phyloP scores from a whole-genome alignment of 2,329 filamentous ascomycete genomes.

The Hymenoscyphus infarciens region DNA sequence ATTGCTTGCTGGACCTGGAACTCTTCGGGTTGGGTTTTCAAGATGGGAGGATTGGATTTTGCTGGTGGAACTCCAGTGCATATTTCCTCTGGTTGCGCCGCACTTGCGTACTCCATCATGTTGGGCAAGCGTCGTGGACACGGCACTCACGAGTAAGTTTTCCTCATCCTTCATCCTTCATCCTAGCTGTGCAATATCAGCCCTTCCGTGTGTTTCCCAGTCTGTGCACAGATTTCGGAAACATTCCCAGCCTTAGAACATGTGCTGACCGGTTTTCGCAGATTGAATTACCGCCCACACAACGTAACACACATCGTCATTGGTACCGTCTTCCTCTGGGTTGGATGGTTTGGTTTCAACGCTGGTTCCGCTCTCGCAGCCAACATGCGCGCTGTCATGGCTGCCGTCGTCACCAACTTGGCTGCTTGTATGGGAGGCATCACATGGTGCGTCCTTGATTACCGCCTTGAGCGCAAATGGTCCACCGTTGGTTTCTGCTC shows the following conservation, averaged over 20 bases:
- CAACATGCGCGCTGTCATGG: slow-evolving; percentile 83
- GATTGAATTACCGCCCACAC: slow-evolving; percentile 88
- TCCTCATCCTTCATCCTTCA: no score
- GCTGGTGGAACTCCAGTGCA: slow-evolving; percentile 89
- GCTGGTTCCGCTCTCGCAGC: slow-evolving; percentile 77
- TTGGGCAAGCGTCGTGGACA: slow-evolving; percentile 70
- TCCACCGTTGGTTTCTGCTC: slow-evolving; percentile 92
- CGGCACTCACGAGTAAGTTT: slow-evolving; percentile 40
- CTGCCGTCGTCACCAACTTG: slow-evolving; percentile 80
- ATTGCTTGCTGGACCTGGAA: slow-evolving; percentile 98
- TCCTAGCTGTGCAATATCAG: neutral
- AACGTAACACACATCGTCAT: slow-evolving; percentile 92
- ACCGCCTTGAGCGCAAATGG: slow-evolving; percentile 85
- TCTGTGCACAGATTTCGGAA: neutral
- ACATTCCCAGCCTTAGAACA: neutral
- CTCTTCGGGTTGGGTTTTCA: slow-evolving; percentile 71
- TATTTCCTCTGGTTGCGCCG: slow-evolving; percentile 77
- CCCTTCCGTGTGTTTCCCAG: neutral
- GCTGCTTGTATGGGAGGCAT: slow-evolving; percentile 81
- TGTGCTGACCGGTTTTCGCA: slow-evolving; percentile 7
- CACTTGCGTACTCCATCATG: slow-evolving; percentile 87
- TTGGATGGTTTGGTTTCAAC: slow-evolving; percentile 95
- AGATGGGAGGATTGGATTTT: slow-evolving; percentile 80
- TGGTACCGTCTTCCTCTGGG: slow-evolving; percentile 90
- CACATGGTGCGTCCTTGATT: slow-evolving; percentile 87